A percentile compares a stretch with the other conserved stretches of the same genome.
phyloP scores from a whole-genome alignment of 306 rosid species.

The Dryas drummondii region DNA sequence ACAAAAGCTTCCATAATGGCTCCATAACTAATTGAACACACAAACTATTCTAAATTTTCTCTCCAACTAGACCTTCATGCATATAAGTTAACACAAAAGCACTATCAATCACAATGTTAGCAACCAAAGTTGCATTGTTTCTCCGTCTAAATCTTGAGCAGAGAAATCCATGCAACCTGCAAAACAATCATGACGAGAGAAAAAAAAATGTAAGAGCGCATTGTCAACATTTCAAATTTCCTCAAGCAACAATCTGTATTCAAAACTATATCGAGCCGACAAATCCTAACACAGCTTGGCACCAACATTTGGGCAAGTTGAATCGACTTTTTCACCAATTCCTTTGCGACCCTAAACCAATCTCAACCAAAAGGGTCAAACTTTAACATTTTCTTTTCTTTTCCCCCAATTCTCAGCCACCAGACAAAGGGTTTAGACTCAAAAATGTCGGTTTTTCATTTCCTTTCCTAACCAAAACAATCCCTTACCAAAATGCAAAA shows the following conservation, averaged over 20 bases:
- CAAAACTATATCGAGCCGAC: background rate
- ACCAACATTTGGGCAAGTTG: background rate
- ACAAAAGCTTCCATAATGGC: constrained; percentile 72
- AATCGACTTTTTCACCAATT: constrained; percentile 6
- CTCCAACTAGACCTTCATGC: constrained; percentile 27
- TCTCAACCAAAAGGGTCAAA: background rate
- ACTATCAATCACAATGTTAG: constrained; percentile 14
- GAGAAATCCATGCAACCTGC: constrained; percentile 79
- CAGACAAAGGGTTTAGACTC: background rate
- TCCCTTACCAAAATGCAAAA: background rate
- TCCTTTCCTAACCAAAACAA: constrained; percentile 7
- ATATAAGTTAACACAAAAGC: constrained; percentile 2
- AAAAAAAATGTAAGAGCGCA: background rate
- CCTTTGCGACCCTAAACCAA: background rate
- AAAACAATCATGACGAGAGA: constrained; percentile 13
- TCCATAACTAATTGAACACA: constrained; percentile 53
- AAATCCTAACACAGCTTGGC: background rate
- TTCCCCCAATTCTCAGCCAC: constrained; percentile 13
- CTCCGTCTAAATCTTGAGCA: constrained; percentile 38
- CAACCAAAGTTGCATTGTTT: constrained; percentile 61
- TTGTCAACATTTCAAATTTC: background rate
- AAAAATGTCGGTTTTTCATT: background rate
- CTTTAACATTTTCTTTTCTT: background rate
- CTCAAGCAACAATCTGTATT: background rate
- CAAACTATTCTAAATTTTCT: constrained; percentile 13